Conservation (phyloP, 805 yeast genomes). For the Torulaspora indica region DNA sequence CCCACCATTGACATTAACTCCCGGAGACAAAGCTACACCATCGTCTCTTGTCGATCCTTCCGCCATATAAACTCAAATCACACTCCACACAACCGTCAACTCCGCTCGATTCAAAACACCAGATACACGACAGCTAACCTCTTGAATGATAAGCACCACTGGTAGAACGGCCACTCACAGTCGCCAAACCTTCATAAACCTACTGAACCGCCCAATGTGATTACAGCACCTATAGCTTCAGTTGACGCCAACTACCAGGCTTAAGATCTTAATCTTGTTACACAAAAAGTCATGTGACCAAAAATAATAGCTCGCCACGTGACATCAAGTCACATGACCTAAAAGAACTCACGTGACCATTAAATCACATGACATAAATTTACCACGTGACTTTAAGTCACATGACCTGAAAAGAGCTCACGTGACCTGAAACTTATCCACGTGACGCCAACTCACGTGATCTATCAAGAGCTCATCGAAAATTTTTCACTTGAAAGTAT, state of each 20-base stretch:
- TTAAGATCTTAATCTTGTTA: not conserved
- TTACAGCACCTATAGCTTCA: not conserved
- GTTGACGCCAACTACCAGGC: not conserved
- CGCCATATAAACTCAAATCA: constrained; percentile 3
- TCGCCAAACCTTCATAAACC: not conserved
- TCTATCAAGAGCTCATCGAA: too few species aligned
- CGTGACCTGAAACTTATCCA: too few species aligned
- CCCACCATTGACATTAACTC: constrained; percentile 5
- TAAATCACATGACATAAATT: too few species aligned
- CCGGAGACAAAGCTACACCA: constrained; percentile 1
- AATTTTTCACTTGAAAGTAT: too few species aligned
- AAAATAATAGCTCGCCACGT: not conserved
- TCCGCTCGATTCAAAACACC: not conserved
- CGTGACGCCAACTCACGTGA: too few species aligned
- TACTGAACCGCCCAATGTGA: not conserved
- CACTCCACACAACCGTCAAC: not conserved
- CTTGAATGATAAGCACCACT: not conserved
- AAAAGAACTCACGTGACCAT: not conserved
- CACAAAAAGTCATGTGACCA: constrained; percentile 6
- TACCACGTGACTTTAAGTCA: too few species aligned
- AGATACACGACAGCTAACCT: not conserved
- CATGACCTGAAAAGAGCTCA: too few species aligned
- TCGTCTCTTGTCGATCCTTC: not conserved
- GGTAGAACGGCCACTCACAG: not conserved
- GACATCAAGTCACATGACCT: not conserved